phyloP scores from a whole-genome alignment of 306 rosid species.

The Alnus glutinosa region DNA sequence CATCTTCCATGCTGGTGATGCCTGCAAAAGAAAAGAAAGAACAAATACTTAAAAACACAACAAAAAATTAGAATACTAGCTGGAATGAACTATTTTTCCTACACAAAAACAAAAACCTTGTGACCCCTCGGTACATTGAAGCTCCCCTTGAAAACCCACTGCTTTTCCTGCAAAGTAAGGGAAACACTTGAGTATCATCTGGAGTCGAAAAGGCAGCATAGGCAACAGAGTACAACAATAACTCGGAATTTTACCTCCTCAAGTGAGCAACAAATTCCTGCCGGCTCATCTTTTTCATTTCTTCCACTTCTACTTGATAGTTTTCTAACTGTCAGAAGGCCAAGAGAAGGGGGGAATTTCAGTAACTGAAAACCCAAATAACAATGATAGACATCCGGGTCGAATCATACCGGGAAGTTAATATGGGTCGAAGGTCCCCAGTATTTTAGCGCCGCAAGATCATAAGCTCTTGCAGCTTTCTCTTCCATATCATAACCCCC shows the following conservation, averaged over 20 bases:
- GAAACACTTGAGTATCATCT: background rate
- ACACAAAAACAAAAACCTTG: constrained; percentile 53
- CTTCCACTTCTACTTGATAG: constrained; percentile 69
- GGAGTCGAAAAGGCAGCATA: background rate
- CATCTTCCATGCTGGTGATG: constrained; percentile 99
- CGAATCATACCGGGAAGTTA: constrained; percentile 67
- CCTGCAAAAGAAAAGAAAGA: constrained; percentile 36
- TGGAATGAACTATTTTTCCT: background rate
- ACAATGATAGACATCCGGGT: background rate
- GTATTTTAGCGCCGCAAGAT: constrained; percentile 94
- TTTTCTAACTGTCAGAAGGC: constrained; percentile 61
- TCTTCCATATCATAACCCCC: constrained; percentile 99
- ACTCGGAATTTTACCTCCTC: constrained; percentile 57
- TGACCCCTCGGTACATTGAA: constrained; percentile 95
- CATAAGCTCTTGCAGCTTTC: constrained; percentile 98
- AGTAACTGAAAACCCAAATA: background rate
- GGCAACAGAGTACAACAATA: background rate
- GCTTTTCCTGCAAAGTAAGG: constrained; percentile 71
- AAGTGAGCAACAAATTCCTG: constrained; percentile 96
- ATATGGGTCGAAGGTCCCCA: constrained; percentile 97
- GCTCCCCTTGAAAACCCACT: constrained; percentile 99
- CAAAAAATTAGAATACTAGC: background rate
- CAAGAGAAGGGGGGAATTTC: background rate
- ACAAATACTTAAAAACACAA: background rate
- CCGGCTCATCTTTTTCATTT: constrained; percentile 94